These are phyloP conservation scores for Lycium ferocissimum DNA, from an alignment of 257 asterid species.

Conservation along the genomic window DNA sequence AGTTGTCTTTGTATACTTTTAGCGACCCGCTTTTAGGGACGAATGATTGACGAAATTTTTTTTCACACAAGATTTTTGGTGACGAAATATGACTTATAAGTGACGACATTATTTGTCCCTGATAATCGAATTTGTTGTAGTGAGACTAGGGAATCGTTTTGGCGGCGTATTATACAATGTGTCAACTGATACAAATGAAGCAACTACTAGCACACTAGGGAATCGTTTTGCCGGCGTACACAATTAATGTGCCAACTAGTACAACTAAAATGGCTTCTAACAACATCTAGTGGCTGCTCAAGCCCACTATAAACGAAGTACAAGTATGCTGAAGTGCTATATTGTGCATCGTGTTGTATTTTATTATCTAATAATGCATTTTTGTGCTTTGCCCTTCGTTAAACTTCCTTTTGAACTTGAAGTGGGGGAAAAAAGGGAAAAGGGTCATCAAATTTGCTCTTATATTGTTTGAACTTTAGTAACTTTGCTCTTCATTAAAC, in stretches of 20 bases:
- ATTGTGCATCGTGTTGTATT: neutral
- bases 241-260: too few species aligned
- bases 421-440: too few species aligned
- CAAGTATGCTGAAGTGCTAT: neutral
- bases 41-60: too few species aligned
- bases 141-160: neutral
- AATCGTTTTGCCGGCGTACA: neutral
- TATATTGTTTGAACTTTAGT: neutral
- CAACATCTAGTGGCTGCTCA: neutral
- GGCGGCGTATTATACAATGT: neutral
- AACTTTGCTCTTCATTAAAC: neutral
- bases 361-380: neutral
- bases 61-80: too few species aligned
- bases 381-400: neutral
- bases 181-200: neutral
- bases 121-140: too few species aligned
- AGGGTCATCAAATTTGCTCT: neutral
- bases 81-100: too few species aligned
- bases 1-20: too few species aligned
- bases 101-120: too few species aligned
- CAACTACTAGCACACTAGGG: neutral
- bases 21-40: too few species aligned
- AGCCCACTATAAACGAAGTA: neutral
- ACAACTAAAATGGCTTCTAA: neutral
- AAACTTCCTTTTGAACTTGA: too few species aligned